These are phyloP conservation scores for Malbranchea zuffiana DNA, from an alignment of 2,329 filamentous ascomycete genomes.

Conservation along the genomic window DNA sequence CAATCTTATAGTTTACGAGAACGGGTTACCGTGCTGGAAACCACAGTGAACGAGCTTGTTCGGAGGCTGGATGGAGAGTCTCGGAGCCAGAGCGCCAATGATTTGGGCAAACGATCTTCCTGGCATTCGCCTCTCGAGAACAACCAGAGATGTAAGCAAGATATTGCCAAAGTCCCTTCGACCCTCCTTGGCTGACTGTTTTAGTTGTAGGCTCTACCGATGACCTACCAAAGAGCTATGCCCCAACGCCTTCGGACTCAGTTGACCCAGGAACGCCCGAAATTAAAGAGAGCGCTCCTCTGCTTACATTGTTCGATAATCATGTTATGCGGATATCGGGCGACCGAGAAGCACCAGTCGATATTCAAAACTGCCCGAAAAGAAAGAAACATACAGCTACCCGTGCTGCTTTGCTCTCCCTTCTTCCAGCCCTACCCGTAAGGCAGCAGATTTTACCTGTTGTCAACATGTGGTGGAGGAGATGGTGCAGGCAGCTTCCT, in stretches of 20 bases:
- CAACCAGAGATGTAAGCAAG: no score
- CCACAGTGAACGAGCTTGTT: slow-evolving; percentile 26
- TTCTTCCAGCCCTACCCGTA: slow-evolving; percentile 27
- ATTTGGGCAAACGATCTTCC: no score
- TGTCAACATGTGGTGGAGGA: slow-evolving; percentile 22
- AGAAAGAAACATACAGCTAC: slow-evolving; percentile 20
- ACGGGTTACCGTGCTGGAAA: slow-evolving; percentile 29
- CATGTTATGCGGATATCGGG: no score
- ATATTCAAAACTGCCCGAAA: background rate
- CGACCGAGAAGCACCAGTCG: background rate
- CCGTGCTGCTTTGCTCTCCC: slow-evolving; percentile 21
- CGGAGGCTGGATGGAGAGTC: slow-evolving; percentile 22
- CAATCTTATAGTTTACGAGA: slow-evolving; percentile 30
- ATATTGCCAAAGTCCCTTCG: background rate
- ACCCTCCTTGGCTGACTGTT: background rate
- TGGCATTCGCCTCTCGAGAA: no score
- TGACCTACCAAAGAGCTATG: background rate
- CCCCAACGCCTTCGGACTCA: slow-evolving; percentile 3
- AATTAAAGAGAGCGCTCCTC: slow-evolving; percentile 26
- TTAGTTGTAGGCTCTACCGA: background rate
- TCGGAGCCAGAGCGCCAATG: no score
- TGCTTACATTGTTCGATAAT: slow-evolving; percentile 31
- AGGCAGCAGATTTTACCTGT: slow-evolving; percentile 24
- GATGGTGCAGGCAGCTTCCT: slow-evolving; percentile 27
- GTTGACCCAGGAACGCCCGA: slow-evolving; percentile 14